These are phyloP conservation scores for Curvularia sp. DNA, from an alignment of 2,329 filamentous ascomycete species.

Conservation along the genomic window DNA sequence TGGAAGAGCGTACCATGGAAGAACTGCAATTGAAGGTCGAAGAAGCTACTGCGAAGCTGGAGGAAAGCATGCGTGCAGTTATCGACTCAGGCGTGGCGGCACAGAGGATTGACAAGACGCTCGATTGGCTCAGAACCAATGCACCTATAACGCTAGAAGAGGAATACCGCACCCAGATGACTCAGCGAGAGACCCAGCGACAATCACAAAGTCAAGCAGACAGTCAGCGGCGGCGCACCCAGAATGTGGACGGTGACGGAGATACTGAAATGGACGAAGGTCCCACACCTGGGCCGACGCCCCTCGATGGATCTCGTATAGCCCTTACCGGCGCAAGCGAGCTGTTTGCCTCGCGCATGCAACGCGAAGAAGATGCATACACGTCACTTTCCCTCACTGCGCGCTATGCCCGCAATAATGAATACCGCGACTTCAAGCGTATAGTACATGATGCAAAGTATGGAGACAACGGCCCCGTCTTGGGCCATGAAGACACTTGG, in stretches of 20 bases:
- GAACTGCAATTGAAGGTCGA: slow-evolving; percentile 56
- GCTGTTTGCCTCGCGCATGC: slow-evolving; percentile 48
- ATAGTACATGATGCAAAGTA: slow-evolving; percentile 68
- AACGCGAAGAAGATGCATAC: slow-evolving; percentile 55
- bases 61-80: slow-evolving; percentile 63
- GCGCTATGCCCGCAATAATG: slow-evolving; percentile 66
- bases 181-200: slow-evolving; percentile 47
- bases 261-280: slow-evolving; percentile 45
- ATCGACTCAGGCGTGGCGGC: slow-evolving; percentile 64
- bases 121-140: slow-evolving; percentile 54
- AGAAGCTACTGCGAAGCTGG: slow-evolving; percentile 62
- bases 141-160: slow-evolving; percentile 38
- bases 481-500: slow-evolving; percentile 68
- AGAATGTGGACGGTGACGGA: slow-evolving; percentile 23
- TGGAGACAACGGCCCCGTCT: slow-evolving; percentile 60
- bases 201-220: slow-evolving; percentile 37
- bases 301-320: slow-evolving; percentile 44
- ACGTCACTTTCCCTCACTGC: slow-evolving; percentile 47
- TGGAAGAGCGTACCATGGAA: slow-evolving; percentile 50
- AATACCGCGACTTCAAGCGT: slow-evolving; percentile 67
- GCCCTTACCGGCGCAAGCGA: slow-evolving; percentile 46
- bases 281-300: slow-evolving; percentile 50
- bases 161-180: slow-evolving; percentile 47
- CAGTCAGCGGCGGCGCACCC: slow-evolving; percentile 29
- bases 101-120: slow-evolving; percentile 52